These are phyloP conservation scores for Babjeviella inositovora DNA, from an alignment of 805 yeast species.

Conservation along the genomic window DNA sequence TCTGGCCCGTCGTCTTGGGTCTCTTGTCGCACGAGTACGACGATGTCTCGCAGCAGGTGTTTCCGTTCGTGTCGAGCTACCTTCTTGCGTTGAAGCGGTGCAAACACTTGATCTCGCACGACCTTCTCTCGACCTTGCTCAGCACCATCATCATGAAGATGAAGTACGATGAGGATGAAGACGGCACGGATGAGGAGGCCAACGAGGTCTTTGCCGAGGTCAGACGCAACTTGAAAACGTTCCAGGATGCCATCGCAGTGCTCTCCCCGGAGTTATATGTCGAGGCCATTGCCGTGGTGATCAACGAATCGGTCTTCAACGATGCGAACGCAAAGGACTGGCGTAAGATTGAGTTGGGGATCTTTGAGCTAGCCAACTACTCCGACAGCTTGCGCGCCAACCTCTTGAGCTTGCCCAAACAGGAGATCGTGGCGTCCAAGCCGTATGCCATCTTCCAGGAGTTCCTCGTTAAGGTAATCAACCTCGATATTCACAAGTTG, in stretches of 20 bases:
- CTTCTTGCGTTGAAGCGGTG: slow-evolving; percentile 52
- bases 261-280: slow-evolving; percentile 45
- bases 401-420: slow-evolving; percentile 53
- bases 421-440: slow-evolving; percentile 46
- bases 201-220: slow-evolving; percentile 70
- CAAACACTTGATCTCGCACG: slow-evolving; percentile 14
- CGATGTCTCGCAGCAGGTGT: slow-evolving; percentile 72
- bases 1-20: slow-evolving; percentile 58
- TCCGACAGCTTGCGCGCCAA: slow-evolving; percentile 72
- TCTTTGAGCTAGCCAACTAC: slow-evolving; percentile 65
- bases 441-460: slow-evolving; percentile 49
- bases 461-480: slow-evolving; percentile 31
- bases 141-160: slow-evolving; percentile 61
- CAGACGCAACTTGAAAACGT: slow-evolving; percentile 53
- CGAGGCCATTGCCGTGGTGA: slow-evolving; percentile 42
- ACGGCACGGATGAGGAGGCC: slow-evolving; percentile 33
- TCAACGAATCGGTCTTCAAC: slow-evolving; percentile 28
- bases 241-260: slow-evolving; percentile 68
- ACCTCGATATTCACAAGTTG: slow-evolving; percentile 19
- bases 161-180: slow-evolving; percentile 66
- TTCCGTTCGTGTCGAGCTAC: slow-evolving; percentile 66
- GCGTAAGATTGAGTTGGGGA: slow-evolving; percentile 77
- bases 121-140: slow-evolving; percentile 46
- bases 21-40: slow-evolving; percentile 76
- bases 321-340: slow-evolving; percentile 26